Percentiles rank a stretch among this genome's conserved stretches.
Conservation (phyloP, 2,329 filamentous ascomycete species). For the Acarospora socialis region DNA sequence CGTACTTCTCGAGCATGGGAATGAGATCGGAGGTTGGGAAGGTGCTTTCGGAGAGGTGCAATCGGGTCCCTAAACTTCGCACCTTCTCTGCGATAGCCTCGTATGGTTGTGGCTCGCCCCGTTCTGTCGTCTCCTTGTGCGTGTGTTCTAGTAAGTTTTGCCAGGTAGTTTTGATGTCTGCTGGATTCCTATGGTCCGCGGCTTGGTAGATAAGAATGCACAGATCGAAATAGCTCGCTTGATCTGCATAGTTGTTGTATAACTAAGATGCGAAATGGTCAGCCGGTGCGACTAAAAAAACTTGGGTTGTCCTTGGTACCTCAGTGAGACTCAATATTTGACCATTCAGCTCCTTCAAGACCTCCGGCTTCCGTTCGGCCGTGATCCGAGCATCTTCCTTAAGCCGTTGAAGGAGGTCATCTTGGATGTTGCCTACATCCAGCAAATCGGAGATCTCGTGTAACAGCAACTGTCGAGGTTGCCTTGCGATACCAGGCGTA, state of each 20-base stretch:
- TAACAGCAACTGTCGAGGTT: conserved; percentile 70
- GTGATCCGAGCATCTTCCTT: conserved; percentile 57
- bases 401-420: conserved; percentile 72
- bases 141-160: conserved; percentile 61
- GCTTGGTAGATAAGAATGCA: conserved; percentile 85
- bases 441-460: conserved; percentile 75
- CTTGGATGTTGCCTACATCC: conserved; percentile 88
- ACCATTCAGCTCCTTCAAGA: conserved; percentile 59
- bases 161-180: conserved; percentile 78
- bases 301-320: conserved; percentile 31
- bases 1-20: conserved; percentile 41
- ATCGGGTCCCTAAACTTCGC: conserved; percentile 41
- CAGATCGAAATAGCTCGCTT: conserved; percentile 84
- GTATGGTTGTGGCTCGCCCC: conserved; percentile 29
- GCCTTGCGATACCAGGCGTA: conserved; percentile 60
- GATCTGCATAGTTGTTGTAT: conserved; percentile 85
- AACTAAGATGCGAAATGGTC: conserved; percentile 41
- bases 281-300: conserved; percentile 13
- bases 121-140: conserved; percentile 40
- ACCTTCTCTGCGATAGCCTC: conserved; percentile 39
- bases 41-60: conserved; percentile 40
- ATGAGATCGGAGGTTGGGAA: conserved; percentile 42
- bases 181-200: conserved; percentile 77
- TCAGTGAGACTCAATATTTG: conserved; percentile 60
- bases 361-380: conserved; percentile 46